Base-by-base conservation (phyloP, 2,329 filamentous ascomycete species). In the Epicoccum nigrum region DNA sequence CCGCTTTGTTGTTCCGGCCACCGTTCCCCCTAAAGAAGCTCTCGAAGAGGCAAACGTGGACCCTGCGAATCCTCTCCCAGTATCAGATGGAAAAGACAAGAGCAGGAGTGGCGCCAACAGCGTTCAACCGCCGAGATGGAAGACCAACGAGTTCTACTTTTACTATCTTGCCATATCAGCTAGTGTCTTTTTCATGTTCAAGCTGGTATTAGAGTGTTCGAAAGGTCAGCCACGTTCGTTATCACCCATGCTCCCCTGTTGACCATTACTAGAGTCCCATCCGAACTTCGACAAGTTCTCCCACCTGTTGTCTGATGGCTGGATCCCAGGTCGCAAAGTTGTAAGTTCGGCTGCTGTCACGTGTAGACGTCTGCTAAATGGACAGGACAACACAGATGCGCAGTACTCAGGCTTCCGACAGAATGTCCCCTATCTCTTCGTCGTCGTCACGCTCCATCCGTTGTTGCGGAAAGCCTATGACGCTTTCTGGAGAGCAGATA, bases 281-380 rank as follows among this genome's bases (percentile, higher is more conserved):
- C 89, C 90, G 4, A 86, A 89, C 60, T 99, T 94, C 70, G 71
- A 81, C 51, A 89, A 87, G 61, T 97, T 87, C 69, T 81, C 87
- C 55, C 78, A 79, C 53, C 78, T 87, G 31, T 82, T 99, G 13
- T 86, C 85, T 2, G 81, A 86, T 7, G 95, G 94, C 62, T 99
- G 94, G 94, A 89, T 99, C 50, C 89, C 88, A 7, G 93, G 93
- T 20, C 88, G 93, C 52, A 90, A 90, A 81, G 90, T 97, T 56
- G 89, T 91, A 80, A 72, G 63, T 60, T 23, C 2, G n/a, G 16
- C 23, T 35, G 23, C 15, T 28, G 4, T 48, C 38, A 50, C 35
- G 34, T 42, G 23, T 19, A 4, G 20, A 4, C 11, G 34, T 19
- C 9, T 45, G 9, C 51, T 61, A 19, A 60, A 19, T 15, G 25